phyloP scores from a whole-genome alignment of 1,284 basidiomycete species.

The Cerrena zonata region DNA sequence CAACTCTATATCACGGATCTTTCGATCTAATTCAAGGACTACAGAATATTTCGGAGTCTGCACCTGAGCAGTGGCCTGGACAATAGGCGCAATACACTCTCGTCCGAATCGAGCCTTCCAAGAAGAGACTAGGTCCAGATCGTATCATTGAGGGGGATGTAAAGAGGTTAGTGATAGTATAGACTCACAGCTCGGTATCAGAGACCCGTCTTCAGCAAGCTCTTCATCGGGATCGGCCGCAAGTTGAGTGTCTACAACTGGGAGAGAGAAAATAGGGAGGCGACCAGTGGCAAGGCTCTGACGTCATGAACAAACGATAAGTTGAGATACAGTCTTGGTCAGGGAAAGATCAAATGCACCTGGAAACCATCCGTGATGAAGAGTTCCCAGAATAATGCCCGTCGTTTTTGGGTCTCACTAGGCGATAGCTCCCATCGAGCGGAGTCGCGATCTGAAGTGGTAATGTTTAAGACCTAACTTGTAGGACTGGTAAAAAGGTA shows the following conservation, averaged over 20 bases:
- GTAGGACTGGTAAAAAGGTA: no score
- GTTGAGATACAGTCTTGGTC: no score
- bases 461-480: neutral
- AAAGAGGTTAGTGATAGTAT: neutral
- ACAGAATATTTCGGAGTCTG: conserved; percentile 47
- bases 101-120: conserved; percentile 71
- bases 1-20: conserved; percentile 24
- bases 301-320: neutral
- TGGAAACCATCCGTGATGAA: conserved; percentile 33
- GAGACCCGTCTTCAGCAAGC: conserved; percentile 23
- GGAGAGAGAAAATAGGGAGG: conserved; percentile 24
- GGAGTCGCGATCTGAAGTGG: conserved; percentile 35
- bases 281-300: conserved; percentile 27
- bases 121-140: conserved; percentile 51
- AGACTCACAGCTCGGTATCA: conserved; percentile 24
- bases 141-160: neutral
- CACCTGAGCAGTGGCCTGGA: conserved; percentile 58
- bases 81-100: conserved; percentile 60
- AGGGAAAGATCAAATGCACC: conserved; percentile 20
- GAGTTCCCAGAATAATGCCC: conserved; percentile 44
- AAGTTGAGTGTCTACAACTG: conserved; percentile 27
- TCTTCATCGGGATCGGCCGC: conserved; percentile 25
- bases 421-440: conserved; percentile 35
- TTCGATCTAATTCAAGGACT: conserved; percentile 28
- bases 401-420: conserved; percentile 36